Conservation (phyloP, 495 filamentous ascomycete genomes). For the Bathelium albidoporum region DNA sequence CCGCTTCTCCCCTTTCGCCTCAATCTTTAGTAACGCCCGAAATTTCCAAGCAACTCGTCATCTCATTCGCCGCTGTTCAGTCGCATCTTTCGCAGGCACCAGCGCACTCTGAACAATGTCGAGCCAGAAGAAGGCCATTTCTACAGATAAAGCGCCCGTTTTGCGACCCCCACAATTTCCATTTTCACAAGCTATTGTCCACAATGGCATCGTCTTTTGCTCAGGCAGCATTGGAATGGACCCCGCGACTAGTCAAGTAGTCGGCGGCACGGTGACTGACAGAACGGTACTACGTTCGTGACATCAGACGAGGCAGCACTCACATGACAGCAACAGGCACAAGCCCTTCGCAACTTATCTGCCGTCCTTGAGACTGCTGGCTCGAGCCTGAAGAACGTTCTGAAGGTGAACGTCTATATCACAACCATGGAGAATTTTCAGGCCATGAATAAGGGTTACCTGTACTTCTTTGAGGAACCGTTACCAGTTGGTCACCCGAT, state of each 20-base stretch:
- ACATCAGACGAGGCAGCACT: background rate
- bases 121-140: background rate
- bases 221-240: conserved; percentile 28
- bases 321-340: background rate
- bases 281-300: conserved; percentile 9
- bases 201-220: conserved; percentile 27
- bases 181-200: conserved; percentile 17
- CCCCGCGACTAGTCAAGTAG: conserved; percentile 16
- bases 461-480: conserved; percentile 22
- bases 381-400: conserved; percentile 50
- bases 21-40: background rate
- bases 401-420: conserved; percentile 63
- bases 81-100: background rate
- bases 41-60: background rate
- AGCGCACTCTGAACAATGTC: background rate
- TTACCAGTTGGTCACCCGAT: background rate
- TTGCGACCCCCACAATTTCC: background rate
- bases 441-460: conserved; percentile 44
- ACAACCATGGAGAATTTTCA: conserved; percentile 59
- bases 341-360: conserved; percentile 39
- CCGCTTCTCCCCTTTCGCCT: background rate
- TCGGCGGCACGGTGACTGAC: conserved; percentile 13
- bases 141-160: background rate
- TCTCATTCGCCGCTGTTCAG: background rate
- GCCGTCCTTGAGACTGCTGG: conserved; percentile 57